Percentiles rank a stretch among this genome's conserved stretches.
Conservation (phyloP, 306 rosid species). For the Astragalus membranaceus region DNA sequence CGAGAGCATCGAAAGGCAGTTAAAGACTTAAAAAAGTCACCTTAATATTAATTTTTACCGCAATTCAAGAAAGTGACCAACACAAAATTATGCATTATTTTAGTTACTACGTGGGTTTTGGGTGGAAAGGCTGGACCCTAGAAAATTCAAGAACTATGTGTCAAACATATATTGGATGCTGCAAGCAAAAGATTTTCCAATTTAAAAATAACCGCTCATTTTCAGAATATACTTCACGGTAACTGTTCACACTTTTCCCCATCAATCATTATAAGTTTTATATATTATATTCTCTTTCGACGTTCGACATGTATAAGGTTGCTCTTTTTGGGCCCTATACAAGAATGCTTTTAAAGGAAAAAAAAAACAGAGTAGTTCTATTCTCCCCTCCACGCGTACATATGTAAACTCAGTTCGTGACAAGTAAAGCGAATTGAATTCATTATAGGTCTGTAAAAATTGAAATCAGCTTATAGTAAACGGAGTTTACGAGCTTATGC, state of each 20-base stretch:
- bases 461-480: too few relatives aligned
- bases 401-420: too few relatives aligned
- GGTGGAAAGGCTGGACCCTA: background rate
- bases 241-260: background rate
- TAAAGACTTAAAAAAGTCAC: background rate
- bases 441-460: too few relatives aligned
- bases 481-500: too few relatives aligned
- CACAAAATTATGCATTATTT: background rate
- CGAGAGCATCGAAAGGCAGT: slow-evolving; percentile 4
- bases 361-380: too few relatives aligned
- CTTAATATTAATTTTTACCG: slow-evolving; percentile 11
- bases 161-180: background rate
- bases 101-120: background rate
- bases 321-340: background rate
- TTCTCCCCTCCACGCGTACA: too few relatives aligned
- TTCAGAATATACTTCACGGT: background rate
- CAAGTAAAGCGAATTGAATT: too few relatives aligned
- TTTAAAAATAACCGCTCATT: background rate
- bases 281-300: slow-evolving; percentile 12
- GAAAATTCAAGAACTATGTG: background rate
- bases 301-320: slow-evolving; percentile 23
- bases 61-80: slow-evolving; percentile 21
- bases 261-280: slow-evolving; percentile 15
- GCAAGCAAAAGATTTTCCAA: background rate
- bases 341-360: background rate